Base-by-base conservation (phyloP, 345 rosid genomes). In the Aquilaria sinensis region DNA sequence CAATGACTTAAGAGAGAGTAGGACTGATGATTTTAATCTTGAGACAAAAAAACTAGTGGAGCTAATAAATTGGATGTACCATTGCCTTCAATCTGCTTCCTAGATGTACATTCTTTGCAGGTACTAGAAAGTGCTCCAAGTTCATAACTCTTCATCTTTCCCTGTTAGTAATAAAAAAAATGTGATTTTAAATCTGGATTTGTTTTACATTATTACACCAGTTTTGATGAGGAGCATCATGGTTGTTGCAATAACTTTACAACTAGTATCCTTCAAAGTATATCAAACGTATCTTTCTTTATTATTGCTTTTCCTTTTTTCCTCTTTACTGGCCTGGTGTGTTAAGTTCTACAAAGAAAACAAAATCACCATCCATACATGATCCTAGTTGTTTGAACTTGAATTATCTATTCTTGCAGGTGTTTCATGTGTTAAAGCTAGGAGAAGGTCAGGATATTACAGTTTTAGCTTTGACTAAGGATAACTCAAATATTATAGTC, bases 401-500 rank as follows among this genome's bases (percentile, higher is more conserved):
- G 43, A 37, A 37, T 1, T 37, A 37, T 37, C 43, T 37, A 9
- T 37, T 37, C 14, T 58, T 75, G 69, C 85, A 94, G 99, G 85
- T 84, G 29, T 85, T 82, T 71, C 93, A 94, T 78, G 87, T 77
- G 50, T 46, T 88, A 56, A 81, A 81, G 73, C 88, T 94, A 55
- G 81, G 61, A 34, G 66, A 79, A 77, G 93, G 85, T 57, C 92
- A 91, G 76, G 89, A 88, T 75, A 87, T 94, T 56, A 85, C 93
- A 29, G 87, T 97, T 31, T 50, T 91, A 79, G 87, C 93, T 41
- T 78, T 91, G 23, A 91, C 80, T 75, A 68, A 70, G 65, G 97
- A 94, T 68, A 86, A 83, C 75, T 88, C 96, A 23, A 94, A 88
- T 83, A 89, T 94, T 51, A 67, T 94, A 73, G 96, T 91, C 56